A percentile compares a stretch with the other conserved stretches of the same genome.
Conservation (phyloP, 192 early-diverging fungal species). For the Irineochytrium annulatum region DNA sequence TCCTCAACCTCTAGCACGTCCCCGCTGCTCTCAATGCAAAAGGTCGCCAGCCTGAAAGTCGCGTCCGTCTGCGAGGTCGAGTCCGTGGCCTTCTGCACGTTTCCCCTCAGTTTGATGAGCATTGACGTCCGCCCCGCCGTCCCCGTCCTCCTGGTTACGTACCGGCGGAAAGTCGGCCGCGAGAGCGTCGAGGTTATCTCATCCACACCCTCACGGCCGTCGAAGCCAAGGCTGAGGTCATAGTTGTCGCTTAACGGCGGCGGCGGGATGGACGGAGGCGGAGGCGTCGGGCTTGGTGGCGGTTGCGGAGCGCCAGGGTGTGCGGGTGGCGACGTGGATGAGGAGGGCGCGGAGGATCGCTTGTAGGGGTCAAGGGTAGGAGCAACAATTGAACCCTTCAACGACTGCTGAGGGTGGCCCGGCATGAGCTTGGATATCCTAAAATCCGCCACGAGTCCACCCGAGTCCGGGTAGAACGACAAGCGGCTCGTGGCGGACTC, state of each 20-base stretch:
- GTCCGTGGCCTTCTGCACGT: neutral
- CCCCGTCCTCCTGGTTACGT: neutral
- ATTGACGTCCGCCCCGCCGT: too few relatives aligned
- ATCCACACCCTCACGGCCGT: neutral
- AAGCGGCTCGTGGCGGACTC: too few relatives aligned
- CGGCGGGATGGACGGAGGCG: neutral
- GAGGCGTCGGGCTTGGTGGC: neutral
- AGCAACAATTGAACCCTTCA: too few relatives aligned
- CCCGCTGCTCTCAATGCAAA: slow-evolving; percentile 12
- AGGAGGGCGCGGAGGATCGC: too few relatives aligned
- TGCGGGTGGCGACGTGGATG: neutral
- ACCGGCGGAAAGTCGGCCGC: neutral
- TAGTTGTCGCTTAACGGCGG: neutral
- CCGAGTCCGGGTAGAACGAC: too few relatives aligned
- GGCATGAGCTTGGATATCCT: too few relatives aligned
- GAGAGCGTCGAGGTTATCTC: neutral
- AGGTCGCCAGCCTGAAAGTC: slow-evolving; percentile 13
- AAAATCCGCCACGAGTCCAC: too few relatives aligned
- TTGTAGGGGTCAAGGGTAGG: too few relatives aligned
- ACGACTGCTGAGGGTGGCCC: too few relatives aligned
- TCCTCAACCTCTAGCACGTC: neutral
- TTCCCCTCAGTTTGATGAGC: neutral
- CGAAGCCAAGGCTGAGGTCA: neutral
- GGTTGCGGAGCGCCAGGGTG: neutral
- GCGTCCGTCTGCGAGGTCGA: neutral